Evolutionary conservation across 2,329 filamentous ascomycete species (phyloP).

Genomic region (Fusarium ambrosium): DNA sequence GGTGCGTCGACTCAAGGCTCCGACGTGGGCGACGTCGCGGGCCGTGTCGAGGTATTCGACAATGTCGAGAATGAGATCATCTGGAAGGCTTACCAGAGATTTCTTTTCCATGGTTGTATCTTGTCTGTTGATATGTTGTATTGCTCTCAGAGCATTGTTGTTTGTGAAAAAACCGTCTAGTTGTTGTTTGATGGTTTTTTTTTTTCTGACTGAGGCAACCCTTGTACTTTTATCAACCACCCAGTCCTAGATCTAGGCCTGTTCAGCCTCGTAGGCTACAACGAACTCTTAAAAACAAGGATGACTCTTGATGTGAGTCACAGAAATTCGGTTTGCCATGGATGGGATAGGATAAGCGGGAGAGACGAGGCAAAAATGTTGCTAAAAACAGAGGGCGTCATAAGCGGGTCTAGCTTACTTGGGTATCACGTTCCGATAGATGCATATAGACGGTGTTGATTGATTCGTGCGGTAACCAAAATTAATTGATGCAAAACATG

Average conservation of each 20-base stretch:
- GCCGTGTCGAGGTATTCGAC: slow-evolving; percentile 63
- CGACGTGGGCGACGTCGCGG: slow-evolving; percentile 60
- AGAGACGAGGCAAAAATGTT: not conserved
- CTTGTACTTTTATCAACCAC: not conserved
- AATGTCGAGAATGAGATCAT: slow-evolving; percentile 65
- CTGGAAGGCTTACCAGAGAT: slow-evolving; percentile 60
- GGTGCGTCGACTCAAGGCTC: slow-evolving; percentile 55
- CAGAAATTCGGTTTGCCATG: not conserved
- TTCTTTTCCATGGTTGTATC: slow-evolving; percentile 42
- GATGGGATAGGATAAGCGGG: not conserved
- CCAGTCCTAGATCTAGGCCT: not conserved
- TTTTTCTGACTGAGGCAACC: not conserved
- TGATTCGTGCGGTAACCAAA: not conserved
- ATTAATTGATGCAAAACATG: not conserved
- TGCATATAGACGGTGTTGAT: not conserved
- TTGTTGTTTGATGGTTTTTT: not conserved
- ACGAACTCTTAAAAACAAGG: not conserved
- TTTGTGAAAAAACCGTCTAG: not conserved
- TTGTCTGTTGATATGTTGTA: slow-evolving; percentile 10
- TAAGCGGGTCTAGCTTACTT: slow-evolving; percentile 4
- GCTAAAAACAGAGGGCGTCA: slow-evolving; percentile 8
- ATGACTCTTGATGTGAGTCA: not conserved
- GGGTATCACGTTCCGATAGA: not conserved
- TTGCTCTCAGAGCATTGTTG: slow-evolving; percentile 29
- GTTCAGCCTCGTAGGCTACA: not conserved